Evolutionary conservation across 2,329 filamentous ascomycete species (phyloP), one percentile per base, ranked within the genome.

Genomic region (Alternaria arborescens): DNA sequence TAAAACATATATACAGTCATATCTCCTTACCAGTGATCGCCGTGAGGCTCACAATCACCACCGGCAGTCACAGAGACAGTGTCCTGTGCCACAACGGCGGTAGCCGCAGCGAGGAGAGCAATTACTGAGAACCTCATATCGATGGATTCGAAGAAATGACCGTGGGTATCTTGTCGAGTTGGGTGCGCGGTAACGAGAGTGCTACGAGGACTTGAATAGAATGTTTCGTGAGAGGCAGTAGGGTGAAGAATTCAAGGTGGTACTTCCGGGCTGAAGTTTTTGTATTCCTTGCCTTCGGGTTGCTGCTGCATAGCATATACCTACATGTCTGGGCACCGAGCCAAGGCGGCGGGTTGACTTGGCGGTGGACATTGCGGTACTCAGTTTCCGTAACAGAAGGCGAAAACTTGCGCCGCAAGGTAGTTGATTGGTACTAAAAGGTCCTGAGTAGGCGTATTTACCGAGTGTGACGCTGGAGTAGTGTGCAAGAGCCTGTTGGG

Each of bases 321-420:
- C 46, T 44, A 51, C 52, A 60, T 50, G 52, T 54, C 55, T 50
- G 57, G 58, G 56, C 55, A 61, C 62, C 59, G 56, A 62, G 69
- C 70, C 70, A 72, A 72, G 70, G 62, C 67, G 26, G 61, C 60
- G 66, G 61, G 46, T 62, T 40, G 44, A 42, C 70, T 72, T 71
- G 70, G 70, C 69, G 44, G 51, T 52, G 62, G 66, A 64, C 70
- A 72, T 72, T 40, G 48, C 41, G 70, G 70, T 72, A 66, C 70
- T 72, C 70, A 70, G 38, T 20, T 63, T 42, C 50, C 65, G 55
- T 43, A 58, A 62, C 60, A 47, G 12, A 24, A 7, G 34, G 47
- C n/a, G n/a, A 50, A 60, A 61, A 58, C 52, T 46, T 46, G 56
- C 52, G 60, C 32, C n/a, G 53, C 53, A 48, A 52, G 38, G 22